Evolutionary conservation across 2,329 filamentous ascomycete species (phyloP), one percentile per base, ranked within the genome.

Genomic region (Botrytis aclada): DNA sequence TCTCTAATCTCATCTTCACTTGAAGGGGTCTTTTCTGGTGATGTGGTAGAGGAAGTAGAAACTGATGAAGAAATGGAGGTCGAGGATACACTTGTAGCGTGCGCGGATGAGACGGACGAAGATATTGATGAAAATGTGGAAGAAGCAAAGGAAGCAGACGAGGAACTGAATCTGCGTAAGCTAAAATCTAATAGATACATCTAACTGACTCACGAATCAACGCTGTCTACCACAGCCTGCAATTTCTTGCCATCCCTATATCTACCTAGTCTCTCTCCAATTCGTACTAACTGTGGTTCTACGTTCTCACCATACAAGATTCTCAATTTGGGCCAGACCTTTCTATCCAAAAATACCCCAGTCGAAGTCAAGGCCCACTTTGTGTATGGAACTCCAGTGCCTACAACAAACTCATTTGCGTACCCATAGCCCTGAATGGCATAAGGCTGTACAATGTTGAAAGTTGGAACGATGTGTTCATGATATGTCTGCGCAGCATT

Each of bases 271-370:
- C 95, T 90, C 83, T 98, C 92, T 20, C 93, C 93, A 79, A 99
- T 98, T 78, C 94, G 93, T 72, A 95, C 88, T 22, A 99, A 87
- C 82, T 99, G 97, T 22, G 97, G 97, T 83, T 98, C 95, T 5
- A 99, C 95, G 78, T 97, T 97, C 80, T 97, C 91, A 18, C 91
- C 88, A 80, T 98, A 98, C 8, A 98, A 84, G 22, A 92, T 87
- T 39, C 92, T 89, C 18, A 98, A 75, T 76, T 92, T 91, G 2
- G 95, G 95, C 91, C 93, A 96, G 25, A 98, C 84, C 2, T 90
- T 91, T 64, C 89, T 88, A 73, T 94, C 89, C 47, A 97, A 83
- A 79, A 98, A 95, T 20, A 87, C 83, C 73, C 89, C 88, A 0
- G 88, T 88, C 74, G 89, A 89, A 72, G 89, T 89, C 87, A 92